Percentiles rank a stretch among this genome's conserved stretches.
Conservation (phyloP, 2,329 filamentous ascomycete genomes). For the Epichloe sibirici region DNA sequence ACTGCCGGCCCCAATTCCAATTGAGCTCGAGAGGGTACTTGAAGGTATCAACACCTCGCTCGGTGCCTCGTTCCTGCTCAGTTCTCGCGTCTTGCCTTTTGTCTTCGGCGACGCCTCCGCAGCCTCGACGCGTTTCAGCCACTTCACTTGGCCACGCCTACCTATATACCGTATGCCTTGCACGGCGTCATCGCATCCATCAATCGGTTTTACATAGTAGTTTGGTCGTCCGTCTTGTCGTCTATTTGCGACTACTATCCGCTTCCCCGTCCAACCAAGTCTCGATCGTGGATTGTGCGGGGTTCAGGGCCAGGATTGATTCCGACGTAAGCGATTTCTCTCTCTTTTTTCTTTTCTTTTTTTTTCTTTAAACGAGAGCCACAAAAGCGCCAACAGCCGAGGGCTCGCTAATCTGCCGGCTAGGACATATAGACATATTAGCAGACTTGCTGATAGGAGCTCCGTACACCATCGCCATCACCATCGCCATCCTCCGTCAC, state of each 20-base stretch:
- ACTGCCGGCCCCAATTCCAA: too few species aligned
- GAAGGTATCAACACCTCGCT: too few species aligned
- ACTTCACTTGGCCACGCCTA: neutral
- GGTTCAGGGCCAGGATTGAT: neutral
- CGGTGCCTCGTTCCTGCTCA: neutral
- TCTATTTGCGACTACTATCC: neutral
- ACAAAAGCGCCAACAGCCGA: constrained; percentile 5
- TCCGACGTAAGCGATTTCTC: too few species aligned
- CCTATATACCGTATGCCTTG: too few species aligned
- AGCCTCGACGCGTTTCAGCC: neutral
- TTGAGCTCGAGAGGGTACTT: too few species aligned
- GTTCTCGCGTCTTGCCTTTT: neutral
- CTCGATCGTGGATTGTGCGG: neutral
- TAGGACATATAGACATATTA: too few species aligned
- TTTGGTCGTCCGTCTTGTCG: neutral
- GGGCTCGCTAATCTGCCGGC: constrained; percentile 8
- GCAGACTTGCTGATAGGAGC: too few species aligned
- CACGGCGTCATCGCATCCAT: neutral
- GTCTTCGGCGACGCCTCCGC: neutral
- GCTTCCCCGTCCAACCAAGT: neutral
- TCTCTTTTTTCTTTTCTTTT: too few species aligned
- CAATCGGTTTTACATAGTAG: neutral
- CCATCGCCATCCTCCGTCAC: neutral
- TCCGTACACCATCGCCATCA: neutral
- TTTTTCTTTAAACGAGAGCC: neutral